Conservation (phyloP, 306 rosid genomes). For the Citrullus colocynthis region DNA sequence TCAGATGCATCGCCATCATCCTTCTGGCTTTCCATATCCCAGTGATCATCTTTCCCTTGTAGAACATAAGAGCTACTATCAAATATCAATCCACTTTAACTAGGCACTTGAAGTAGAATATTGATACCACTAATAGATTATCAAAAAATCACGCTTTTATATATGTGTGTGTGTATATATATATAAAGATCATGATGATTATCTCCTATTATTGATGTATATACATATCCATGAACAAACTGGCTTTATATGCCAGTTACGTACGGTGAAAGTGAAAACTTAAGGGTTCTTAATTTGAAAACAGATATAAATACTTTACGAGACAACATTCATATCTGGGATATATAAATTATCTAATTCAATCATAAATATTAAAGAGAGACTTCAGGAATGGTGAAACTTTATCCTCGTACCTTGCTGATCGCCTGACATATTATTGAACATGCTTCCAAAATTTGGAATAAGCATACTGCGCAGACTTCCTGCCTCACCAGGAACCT, state of each 20-base stretch:
- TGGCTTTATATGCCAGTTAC: not conserved
- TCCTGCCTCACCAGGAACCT: constrained; percentile 20
- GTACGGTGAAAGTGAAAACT: not conserved
- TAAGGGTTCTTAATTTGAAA: not conserved
- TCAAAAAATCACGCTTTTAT: not conserved
- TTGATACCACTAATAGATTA: not conserved
- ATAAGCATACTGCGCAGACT: constrained; percentile 22
- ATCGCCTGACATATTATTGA: constrained; percentile 4
- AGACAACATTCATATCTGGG: not conserved
- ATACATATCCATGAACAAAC: not conserved
- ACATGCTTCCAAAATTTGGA: constrained; percentile 25
- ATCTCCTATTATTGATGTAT: not conserved
- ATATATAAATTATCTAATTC: not conserved
- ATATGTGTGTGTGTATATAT: too few relatives aligned
- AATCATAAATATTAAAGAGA: not conserved
- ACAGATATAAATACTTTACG: not conserved
- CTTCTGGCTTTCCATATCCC: constrained; percentile 23
- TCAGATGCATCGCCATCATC: constrained; percentile 15
- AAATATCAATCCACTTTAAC: not conserved
- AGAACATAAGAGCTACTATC: not conserved
- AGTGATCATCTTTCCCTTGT: constrained; percentile 11
- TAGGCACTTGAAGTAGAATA: not conserved
- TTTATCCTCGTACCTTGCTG: not conserved
- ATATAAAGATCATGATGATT: not conserved
- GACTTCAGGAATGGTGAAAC: not conserved